Evolutionary conservation across 495 filamentous ascomycete genomes (phyloP), one percentile per base, ranked within the genome.

Genomic region (Penicillium antarcticum): DNA sequence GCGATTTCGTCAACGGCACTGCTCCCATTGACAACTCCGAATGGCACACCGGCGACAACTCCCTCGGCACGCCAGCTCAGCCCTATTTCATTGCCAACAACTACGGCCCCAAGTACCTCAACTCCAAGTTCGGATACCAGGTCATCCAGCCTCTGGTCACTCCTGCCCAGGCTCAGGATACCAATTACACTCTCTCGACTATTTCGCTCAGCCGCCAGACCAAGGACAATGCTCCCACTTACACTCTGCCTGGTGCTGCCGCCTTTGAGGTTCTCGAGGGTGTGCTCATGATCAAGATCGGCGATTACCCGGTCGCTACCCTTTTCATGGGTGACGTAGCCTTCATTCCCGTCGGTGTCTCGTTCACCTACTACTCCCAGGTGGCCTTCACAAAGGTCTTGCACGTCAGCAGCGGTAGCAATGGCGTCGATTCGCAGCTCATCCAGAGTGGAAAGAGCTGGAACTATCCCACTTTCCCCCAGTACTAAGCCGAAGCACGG

Each of bases 231-330:
- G 53, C 56, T 0, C 60, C 65, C 1, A 51, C 48, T 4, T 69
- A 58, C 44, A 58, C 39, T 0, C 47, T 52, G 21, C 3, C 19
- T 0, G 68, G 67, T 0, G 67, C 68, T 31, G 58, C 60, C 14
- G 72, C 73, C 0, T 72, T 75, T 38, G 57, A 71, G 57, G 58
- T 75, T n/a, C 39, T 69, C n/a, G 73, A 77, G 44, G 73, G 72
- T 9, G 43, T 59, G 24, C 42, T 77, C 0, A 51, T 38, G 31
- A 59, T 74, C 14, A 36, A 56, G 38, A 69, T 73, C 45, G 67
- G 61, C 1, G 67, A 60, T 14, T 68, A 66, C 47, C 64, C 69
- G 1, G 40, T 48, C 3, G 63, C 63, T 4, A 52, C 31, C 6
- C 37, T 75, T 34, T 48, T 49, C 23, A 52, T 35, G 33, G 73